Evolutionary conservation across 2,329 filamentous ascomycete species (phyloP).

Genomic region (Fusarium tricinctum): DNA sequence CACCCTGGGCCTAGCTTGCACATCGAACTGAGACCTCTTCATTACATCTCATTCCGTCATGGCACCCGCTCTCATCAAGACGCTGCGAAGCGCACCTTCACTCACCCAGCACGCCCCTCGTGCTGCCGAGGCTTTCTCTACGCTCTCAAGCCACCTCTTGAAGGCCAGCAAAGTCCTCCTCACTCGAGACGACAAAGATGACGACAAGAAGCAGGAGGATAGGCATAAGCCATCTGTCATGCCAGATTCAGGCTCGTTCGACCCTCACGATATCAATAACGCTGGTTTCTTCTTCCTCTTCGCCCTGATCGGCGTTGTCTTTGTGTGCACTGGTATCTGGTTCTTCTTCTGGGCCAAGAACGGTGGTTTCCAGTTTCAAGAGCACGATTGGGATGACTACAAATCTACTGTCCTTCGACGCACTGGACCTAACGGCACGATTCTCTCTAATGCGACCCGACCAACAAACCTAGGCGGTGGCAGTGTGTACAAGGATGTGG

Average conservation of each 20-base stretch:
- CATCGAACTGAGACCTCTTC: slow-evolving; percentile 39
- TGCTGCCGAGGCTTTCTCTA: slow-evolving; percentile 46
- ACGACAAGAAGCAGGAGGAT: slow-evolving; percentile 41
- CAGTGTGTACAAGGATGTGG: slow-evolving; percentile 82
- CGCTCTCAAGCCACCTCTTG: slow-evolving; percentile 58
- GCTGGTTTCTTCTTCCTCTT: slow-evolving; percentile 87
- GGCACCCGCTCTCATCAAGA: slow-evolving; percentile 59
- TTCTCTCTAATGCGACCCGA: slow-evolving; percentile 84
- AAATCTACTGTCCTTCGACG: slow-evolving; percentile 93
- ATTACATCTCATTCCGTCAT: slow-evolving; percentile 47
- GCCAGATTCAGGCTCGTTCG: slow-evolving; percentile 64
- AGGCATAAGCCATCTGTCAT: slow-evolving; percentile 53
- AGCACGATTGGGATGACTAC: slow-evolving; percentile 98
- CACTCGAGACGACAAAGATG: slow-evolving; percentile 55
- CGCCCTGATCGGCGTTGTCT: slow-evolving; percentile 81
- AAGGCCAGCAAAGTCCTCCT: slow-evolving; percentile 60
- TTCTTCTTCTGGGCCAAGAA: slow-evolving; percentile 99
- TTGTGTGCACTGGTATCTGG: slow-evolving; percentile 86
- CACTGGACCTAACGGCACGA: slow-evolving; percentile 89
- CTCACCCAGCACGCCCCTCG: slow-evolving; percentile 35
- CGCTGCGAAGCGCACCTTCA: slow-evolving; percentile 52
- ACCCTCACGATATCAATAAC: slow-evolving; percentile 71
- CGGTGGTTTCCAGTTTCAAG: slow-evolving; percentile 88
- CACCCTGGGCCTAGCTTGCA: slow-evolving; percentile 47
- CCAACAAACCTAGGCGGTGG: slow-evolving; percentile 89